Conservation (phyloP, 345 rosid genomes). For the Eucalyptus brandiana region DNA sequence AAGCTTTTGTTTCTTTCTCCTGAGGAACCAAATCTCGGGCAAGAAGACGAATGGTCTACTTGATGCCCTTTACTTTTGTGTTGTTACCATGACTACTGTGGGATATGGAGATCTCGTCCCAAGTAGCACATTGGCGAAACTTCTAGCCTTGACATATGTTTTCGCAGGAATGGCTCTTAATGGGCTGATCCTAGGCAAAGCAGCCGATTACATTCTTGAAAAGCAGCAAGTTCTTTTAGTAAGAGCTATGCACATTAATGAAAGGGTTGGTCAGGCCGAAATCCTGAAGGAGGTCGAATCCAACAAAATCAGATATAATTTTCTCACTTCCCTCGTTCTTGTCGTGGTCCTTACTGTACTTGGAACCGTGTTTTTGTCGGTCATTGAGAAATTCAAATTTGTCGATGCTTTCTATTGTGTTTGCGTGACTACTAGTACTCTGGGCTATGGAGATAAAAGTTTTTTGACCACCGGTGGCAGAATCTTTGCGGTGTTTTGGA, state of each 20-base stretch:
- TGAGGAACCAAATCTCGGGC: constrained; percentile 29
- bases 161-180: constrained; percentile 37
- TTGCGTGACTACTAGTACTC: constrained; percentile 39
- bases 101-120: constrained; percentile 66
- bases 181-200: constrained; percentile 33
- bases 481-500: constrained; percentile 43
- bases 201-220: constrained; percentile 39
- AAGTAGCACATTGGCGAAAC: constrained; percentile 13
- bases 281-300: constrained; percentile 22
- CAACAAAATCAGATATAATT: constrained; percentile 18
- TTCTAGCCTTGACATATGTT: constrained; percentile 28
- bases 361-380: constrained; percentile 17
- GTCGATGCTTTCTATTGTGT: constrained; percentile 47
- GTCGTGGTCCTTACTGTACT: constrained; percentile 13
- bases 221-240: constrained; percentile 34
- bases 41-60: constrained; percentile 32
- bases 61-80: constrained; percentile 41
- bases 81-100: constrained; percentile 51
- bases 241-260: constrained; percentile 16
- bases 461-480: constrained; percentile 34
- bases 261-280: constrained; percentile 10
- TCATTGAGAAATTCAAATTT: constrained; percentile 12
- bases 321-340: neutral
- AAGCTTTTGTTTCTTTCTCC: constrained; percentile 23
- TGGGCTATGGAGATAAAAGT: constrained; percentile 52